Conservation (phyloP, 2,329 filamentous ascomycete genomes). For the Tolypocladium sp. region DNA sequence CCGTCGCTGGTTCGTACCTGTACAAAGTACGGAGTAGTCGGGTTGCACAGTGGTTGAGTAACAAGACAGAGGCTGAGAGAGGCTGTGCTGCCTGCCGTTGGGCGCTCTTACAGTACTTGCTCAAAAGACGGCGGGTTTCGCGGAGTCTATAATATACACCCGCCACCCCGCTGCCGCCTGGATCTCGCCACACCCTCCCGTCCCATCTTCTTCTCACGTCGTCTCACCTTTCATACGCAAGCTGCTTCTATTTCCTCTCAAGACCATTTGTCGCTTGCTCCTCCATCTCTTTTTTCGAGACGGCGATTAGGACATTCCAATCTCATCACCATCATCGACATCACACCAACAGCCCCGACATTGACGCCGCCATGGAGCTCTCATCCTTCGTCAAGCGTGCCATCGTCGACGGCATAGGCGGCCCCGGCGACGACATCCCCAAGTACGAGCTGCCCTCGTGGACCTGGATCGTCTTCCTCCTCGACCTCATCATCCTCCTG, state of each 20-base stretch:
- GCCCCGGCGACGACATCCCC: slow-evolving; percentile 8
- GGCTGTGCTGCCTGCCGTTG: neutral
- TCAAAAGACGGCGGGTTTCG: no score
- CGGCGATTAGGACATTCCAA: neutral
- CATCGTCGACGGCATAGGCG: slow-evolving; percentile 12
- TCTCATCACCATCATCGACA: neutral
- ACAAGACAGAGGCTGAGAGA: neutral
- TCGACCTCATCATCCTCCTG: slow-evolving; percentile 34
- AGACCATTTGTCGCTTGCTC: neutral
- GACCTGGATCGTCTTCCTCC: slow-evolving; percentile 27
- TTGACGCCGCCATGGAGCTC: slow-evolving; percentile 5
- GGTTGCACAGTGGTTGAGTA: no score
- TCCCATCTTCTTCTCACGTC: neutral
- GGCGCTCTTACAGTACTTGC: no score
- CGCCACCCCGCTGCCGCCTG: neutral
- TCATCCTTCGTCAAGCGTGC: slow-evolving; percentile 20
- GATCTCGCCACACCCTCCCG: neutral
- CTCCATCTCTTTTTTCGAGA: no score
- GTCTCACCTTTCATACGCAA: neutral
- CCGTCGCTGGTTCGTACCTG: neutral
- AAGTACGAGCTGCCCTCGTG: slow-evolving; percentile 26
- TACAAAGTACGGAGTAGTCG: neutral
- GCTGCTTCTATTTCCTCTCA: neutral
- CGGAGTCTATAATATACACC: no score
- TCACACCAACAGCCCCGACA: neutral